Evolutionary conservation across 163 green algal genomes (phyloP), one percentile per base, ranked within the genome.

Genomic region (Chlamydomonas reinhardtii): DNA sequence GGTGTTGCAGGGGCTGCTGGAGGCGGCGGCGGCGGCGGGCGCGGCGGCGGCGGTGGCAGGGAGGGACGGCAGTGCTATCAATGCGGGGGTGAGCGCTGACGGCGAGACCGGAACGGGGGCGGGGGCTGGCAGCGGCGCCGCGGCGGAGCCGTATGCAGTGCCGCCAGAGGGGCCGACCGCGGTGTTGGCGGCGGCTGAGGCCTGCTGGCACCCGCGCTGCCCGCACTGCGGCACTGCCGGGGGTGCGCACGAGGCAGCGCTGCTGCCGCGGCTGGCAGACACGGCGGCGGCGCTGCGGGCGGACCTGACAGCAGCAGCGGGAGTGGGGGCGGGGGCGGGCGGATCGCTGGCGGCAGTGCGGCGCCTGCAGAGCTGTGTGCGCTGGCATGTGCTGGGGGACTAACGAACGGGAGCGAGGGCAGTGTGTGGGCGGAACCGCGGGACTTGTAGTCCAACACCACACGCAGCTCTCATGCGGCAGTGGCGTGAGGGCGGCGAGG

Each of bases 361-460:
- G 14, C n/a, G 4, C 20, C 59, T 82, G 74, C 37, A 39, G 16
- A 3, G 56, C 56, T 82, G 74, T 31, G 31, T 82, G 8, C 15
- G 14, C 32, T 82, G 74, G 74, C 74, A 82, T 24, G 11, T 82
- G 31, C 56, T 81, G 56, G 74, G 74, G 4, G 62, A 29, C 6
- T 29, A 24, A 69, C 9, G 9, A 24, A 8, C 39, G 62, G 17
- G 25, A 68, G 61, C 25, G 61, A 27, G 61, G 8, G 61, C n/a
- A 31, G 61, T 16, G 61, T 27, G 61, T 27, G 43, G 11, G 6
- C 6, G 43, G 43, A 6, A 54, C 43, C 43, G 8, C 6, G 43
- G 43, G 43, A 54, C 8, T n/a, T n/a, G n/a, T n/a, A n/a, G n/a
- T n/a, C n/a, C n/a, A n/a, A n/a, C n/a, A n/a, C n/a, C n/a, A n/a